Percentiles rank a stretch among this genome's conserved stretches.
Evolutionary conservation across 2,329 filamentous ascomycete genomes (phyloP).

Genomic region (Claviceps purpurea): DNA sequence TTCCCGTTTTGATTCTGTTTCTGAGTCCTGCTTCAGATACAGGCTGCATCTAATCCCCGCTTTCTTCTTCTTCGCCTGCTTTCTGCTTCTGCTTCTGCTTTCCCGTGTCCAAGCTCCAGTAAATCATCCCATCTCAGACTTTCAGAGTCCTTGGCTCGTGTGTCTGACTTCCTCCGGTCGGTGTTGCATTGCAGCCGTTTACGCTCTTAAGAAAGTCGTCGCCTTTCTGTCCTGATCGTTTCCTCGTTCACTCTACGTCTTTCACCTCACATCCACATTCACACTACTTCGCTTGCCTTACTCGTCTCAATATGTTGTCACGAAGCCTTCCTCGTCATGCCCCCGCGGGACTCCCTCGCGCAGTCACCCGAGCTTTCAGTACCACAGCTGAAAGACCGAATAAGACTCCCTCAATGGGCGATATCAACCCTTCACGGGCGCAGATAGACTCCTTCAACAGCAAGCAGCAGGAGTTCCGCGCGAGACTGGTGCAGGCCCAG

Average conservation of each 20-base stretch:
- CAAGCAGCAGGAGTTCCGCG: slow-evolving; percentile 77
- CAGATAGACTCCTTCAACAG: slow-evolving; percentile 63
- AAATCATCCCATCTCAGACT: too few relatives aligned
- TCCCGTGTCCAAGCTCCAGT: too few relatives aligned
- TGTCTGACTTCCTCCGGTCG: too few relatives aligned
- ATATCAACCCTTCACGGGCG: slow-evolving; percentile 55
- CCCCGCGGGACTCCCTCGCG: slow-evolving; percentile 30
- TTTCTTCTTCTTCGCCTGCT: not conserved
- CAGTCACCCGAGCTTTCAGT: slow-evolving; percentile 42
- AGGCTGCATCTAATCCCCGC: not conserved
- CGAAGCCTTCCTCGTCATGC: slow-evolving; percentile 25
- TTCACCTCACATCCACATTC: not conserved
- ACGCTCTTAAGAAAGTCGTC: too few relatives aligned
- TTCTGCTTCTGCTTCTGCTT: too few relatives aligned
- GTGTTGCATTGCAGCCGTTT: too few relatives aligned
- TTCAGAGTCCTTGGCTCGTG: too few relatives aligned
- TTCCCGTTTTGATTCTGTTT: not conserved
- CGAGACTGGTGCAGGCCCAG: slow-evolving; percentile 62
- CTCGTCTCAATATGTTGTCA: slow-evolving; percentile 7
- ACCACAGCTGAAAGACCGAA: slow-evolving; percentile 32
- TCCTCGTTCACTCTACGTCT: not conserved
- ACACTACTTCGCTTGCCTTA: slow-evolving; percentile 1
- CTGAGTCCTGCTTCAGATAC: not conserved
- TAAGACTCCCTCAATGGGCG: slow-evolving; percentile 65
- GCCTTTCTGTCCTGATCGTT: not conserved